Evolutionary conservation across 2,329 filamentous ascomycete species (phyloP).

Genomic region (Hypoxylon sp.): DNA sequence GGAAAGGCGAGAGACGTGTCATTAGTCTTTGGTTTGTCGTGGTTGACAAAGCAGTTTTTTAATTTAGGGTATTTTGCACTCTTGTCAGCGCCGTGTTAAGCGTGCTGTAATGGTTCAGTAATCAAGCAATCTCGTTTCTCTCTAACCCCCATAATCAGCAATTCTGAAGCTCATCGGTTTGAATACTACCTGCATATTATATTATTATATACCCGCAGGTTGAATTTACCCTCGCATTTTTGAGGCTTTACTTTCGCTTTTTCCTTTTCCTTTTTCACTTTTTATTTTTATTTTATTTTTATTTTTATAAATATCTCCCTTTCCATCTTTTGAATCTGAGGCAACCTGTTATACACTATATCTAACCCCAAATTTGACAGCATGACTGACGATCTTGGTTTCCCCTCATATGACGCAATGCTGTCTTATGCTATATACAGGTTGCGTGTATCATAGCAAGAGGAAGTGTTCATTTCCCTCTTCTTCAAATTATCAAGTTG

Average conservation of each 20-base stretch:
- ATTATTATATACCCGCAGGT: constrained; percentile 9
- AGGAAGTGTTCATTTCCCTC: no score
- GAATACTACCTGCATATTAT: constrained; percentile 16
- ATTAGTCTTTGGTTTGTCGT: constrained; percentile 20
- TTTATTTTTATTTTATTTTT: no score
- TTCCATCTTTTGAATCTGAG: no score
- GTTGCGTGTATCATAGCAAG: no score
- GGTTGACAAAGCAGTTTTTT: constrained; percentile 26
- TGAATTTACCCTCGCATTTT: no score
- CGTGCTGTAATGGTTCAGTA: constrained; percentile 20
- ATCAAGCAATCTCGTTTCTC: constrained; percentile 3
- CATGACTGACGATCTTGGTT: no score
- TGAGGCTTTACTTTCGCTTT: no score
- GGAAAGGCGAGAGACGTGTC: constrained; percentile 3
- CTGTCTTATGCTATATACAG: not conserved
- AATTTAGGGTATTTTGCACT: no score
- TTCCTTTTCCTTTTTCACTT: no score
- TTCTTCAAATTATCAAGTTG: constrained; percentile 1
- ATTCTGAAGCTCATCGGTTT: constrained; percentile 9
- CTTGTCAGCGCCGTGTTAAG: constrained; percentile 28
- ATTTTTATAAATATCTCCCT: no score
- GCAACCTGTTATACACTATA: no score
- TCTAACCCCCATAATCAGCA: constrained; percentile 4
- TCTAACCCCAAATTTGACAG: no score
- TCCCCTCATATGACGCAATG: constrained; percentile 1